Evolutionary conservation across 768 basidiomycete genomes (phyloP).

Genomic region (Boletus rubropictus): DNA sequence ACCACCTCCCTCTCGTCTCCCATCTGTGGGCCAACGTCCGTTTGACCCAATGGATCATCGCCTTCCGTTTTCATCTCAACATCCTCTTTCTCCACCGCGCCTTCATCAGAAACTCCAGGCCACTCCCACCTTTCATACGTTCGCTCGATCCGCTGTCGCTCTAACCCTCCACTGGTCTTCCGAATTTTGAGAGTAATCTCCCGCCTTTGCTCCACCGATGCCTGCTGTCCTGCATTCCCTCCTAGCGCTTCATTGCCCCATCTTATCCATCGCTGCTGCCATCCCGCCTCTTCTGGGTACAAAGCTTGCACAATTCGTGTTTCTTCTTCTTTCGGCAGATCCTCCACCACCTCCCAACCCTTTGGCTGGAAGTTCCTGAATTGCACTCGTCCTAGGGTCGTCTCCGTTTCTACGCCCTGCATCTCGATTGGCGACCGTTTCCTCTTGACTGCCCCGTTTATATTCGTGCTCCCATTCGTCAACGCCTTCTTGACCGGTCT

Average conservation of each 20-base stretch:
- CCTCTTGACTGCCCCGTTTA: conserved; percentile 34
- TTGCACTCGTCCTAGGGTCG: conserved; percentile 20
- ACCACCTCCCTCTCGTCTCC: conserved; percentile 7
- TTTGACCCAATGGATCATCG: conserved; percentile 3
- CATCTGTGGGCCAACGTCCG: conserved; percentile 2
- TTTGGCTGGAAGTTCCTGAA: conserved; percentile 70
- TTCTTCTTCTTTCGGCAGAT: conserved; percentile 39
- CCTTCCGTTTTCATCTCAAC: conserved; percentile 29
- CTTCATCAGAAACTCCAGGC: conserved; percentile 22
- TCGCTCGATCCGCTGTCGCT: conserved; percentile 68
- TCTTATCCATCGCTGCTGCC: conserved; percentile 43
- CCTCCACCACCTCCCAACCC: conserved; percentile 53
- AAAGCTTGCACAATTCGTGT: conserved; percentile 34
- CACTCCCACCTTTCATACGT: conserved; percentile 65
- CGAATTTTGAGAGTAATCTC: conserved; percentile 56
- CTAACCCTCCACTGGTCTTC: conserved; percentile 49
- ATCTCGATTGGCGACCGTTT: conserved; percentile 30
- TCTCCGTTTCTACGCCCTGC: conserved; percentile 3
- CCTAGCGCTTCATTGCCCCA: conserved; percentile 23
- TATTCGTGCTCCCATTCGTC: conserved; percentile 24
- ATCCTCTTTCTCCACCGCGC: conserved; percentile 14
- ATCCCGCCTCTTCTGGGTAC: conserved; percentile 38
- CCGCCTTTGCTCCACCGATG: conserved; percentile 39
- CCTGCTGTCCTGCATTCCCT: conserved; percentile 29
- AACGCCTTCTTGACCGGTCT: conserved; percentile 20